phyloP scores from a whole-genome alignment of 75 land plant species.

The Cryptomeria japonica region DNA sequence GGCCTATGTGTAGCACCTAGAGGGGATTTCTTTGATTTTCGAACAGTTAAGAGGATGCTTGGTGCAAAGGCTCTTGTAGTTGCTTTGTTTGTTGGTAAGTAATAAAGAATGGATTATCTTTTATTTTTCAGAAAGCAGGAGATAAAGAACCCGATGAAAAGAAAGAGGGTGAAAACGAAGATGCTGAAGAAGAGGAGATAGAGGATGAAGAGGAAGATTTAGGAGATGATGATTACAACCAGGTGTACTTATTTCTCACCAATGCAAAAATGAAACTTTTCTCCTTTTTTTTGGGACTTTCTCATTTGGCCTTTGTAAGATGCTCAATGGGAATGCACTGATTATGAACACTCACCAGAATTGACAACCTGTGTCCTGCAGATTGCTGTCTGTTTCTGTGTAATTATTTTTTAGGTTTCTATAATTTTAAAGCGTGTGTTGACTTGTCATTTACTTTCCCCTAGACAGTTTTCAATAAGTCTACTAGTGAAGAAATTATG shows the following conservation, averaged over 20 bases:
- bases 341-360: background rate
- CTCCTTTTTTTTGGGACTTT: background rate
- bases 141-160: constrained; percentile 35
- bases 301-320: background rate
- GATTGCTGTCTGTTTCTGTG: background rate
- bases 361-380: background rate
- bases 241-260: constrained; percentile 16
- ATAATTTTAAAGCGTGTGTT: background rate
- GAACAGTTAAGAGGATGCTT: background rate
- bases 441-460: background rate
- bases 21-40: background rate
- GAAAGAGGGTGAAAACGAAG: constrained; percentile 36
- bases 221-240: constrained; percentile 46
- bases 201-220: constrained; percentile 49
- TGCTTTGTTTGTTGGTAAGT: background rate
- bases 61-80: background rate
- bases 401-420: background rate
- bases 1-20: background rate
- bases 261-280: background rate
- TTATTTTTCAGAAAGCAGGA: constrained; percentile 21
- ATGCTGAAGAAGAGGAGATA: constrained; percentile 28
- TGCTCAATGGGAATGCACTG: background rate
- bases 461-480: background rate
- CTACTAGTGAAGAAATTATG: background rate
- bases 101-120: background rate